Percentiles rank a stretch among this genome's conserved stretches.
These are phyloP conservation scores for Citrus hindsii DNA, from an alignment of 345 rosid species.

Conservation along the genomic window DNA sequence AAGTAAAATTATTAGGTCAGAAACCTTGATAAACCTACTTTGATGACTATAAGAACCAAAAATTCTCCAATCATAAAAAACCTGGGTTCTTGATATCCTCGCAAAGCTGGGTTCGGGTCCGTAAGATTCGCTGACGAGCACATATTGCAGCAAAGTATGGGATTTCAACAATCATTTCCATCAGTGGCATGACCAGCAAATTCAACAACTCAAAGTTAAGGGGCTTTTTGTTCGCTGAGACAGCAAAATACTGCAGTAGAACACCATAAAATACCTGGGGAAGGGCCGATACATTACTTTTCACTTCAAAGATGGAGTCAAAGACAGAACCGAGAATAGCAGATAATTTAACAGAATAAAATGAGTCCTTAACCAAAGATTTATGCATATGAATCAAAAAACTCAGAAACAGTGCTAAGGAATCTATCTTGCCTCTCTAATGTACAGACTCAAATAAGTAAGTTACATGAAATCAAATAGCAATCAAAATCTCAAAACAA, in stretches of 20 bases:
- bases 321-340: slow-evolving; percentile 2
- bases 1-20: not conserved
- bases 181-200: slow-evolving; percentile 75
- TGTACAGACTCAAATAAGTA: too few species aligned
- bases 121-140: slow-evolving; percentile 78
- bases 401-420: not conserved
- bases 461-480: not conserved
- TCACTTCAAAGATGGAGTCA: not conserved
- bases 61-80: slow-evolving; percentile 21
- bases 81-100: slow-evolving; percentile 77
- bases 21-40: not conserved
- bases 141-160: slow-evolving; percentile 97
- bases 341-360: not conserved
- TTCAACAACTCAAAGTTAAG: slow-evolving; percentile 75
- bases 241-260: slow-evolving; percentile 86
- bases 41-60: not conserved
- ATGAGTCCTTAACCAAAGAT: not conserved
- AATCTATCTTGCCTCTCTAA: not conserved
- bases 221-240: slow-evolving; percentile 64
- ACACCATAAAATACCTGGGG: slow-evolving; percentile 88
- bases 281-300: slow-evolving; percentile 17
- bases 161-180: slow-evolving; percentile 86
- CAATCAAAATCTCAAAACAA: not conserved
- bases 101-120: slow-evolving; percentile 60
- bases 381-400: not conserved